Evolutionary conservation across 306 rosid species (phyloP), one percentile per base, ranked within the genome.

Genomic region (Inga leiocalycina): DNA sequence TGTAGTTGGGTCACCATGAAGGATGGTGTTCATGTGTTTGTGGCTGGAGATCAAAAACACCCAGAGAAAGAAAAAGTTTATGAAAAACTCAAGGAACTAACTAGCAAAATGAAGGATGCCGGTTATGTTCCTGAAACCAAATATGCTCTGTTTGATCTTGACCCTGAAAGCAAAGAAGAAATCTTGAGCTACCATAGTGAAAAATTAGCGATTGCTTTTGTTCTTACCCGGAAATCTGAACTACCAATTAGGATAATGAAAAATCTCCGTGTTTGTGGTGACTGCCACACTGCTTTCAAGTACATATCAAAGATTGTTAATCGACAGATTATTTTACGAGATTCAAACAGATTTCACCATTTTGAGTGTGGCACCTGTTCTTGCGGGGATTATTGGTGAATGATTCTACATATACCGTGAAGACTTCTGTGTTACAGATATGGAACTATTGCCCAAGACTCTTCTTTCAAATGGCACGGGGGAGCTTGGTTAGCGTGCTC

Each of bases 1-100:
- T 90, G 95, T 83, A 93, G 97, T 88, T 95, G 98, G 98, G 98
- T 95, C 41, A 89, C 87, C 75, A 95, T 95, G 98, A 95, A 89
- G 86, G 97, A 95, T 77, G 95, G 94, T 45, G 93, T 95, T 86
- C 98, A 95, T 89, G 93, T 95, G 39, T 95, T 95, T 82, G 89
- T 95, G 37, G 94, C 98, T 54, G 98, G 95, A 73, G 98, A 95
- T 82, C 90, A 90, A 83, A 86, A 88, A 52, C 98, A 95, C 85
- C 94, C 94, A 11, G 94, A 93, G 77, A 95, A 89, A 65, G 94
- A 88, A 39, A 78, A 86, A 51, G 91, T 95, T 74, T 91, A 91
- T 71, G 92, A 85, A 54, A 91, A 91, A 74, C 87, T 93, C 45
- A 90, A 88, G 86, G 97, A 93, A 77, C 87, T 95, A 24, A 92